Base-by-base conservation (phyloP, 192 early-diverging fungal genomes). In the Coemansia guatemalensis region DNA sequence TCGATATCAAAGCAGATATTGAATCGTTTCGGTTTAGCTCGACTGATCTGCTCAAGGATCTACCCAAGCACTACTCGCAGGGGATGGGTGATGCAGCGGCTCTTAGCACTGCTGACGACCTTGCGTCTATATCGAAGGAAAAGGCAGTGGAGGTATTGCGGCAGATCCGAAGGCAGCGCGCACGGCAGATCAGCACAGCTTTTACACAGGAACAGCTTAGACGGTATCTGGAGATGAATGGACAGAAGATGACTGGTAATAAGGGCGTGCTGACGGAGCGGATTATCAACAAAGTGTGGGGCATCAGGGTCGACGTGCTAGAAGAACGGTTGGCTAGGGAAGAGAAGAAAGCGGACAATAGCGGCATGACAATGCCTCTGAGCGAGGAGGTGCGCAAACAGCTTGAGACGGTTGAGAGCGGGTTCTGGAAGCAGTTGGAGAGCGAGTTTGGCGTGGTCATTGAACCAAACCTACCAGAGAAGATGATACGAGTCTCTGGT, bases 271-370 rank as follows among this genome's bases (percentile, higher is more conserved):
- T 72, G 56, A 56, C 60, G 5, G 55, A 63, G 29, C 50, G 78
- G 56, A 75, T 81, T 26, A 62, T 81, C 24, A 51, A 58, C 50
- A 44, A 62, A 0, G 66, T 75, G 25, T 81, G 78, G 78, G 68
- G 78, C 5, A 69, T 72, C 3, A 68, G 69, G 9, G 24, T 33
- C 1, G 53, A 54, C 12, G 53, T 64, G 1, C 23, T 81, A 2
- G 64, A 62, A 14, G 35, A 26, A 8, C 48, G 65, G 41, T 56
- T 66, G 6, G 49, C 48, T 26, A 58, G 54, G 57, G 49, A 33
- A 17, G 53, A 53, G 7, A 35, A 61, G 22, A 53, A n/a, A 18
- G 54, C 48, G 0, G 63, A 54, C 24, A 35, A 58, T 24, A 64
- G 66, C 4, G 66, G 69, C 0, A 51, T 81, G 39, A 44, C 52